Conservation (phyloP, 2,329 filamentous ascomycete genomes). For the Sclerotinia subarctica region DNA sequence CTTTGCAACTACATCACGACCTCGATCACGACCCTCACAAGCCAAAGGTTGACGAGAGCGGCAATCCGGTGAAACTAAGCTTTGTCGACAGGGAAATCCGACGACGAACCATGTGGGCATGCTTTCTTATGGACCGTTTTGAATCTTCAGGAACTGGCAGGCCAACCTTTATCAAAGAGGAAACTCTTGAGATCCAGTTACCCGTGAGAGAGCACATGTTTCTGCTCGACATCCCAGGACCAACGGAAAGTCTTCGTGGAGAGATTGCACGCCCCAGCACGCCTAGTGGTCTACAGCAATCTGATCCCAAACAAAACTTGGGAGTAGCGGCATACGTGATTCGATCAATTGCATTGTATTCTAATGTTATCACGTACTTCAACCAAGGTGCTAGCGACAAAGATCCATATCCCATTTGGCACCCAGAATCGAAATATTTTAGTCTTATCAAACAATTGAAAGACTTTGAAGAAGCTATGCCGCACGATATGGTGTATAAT, state of each 20-base stretch:
- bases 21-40: conserved; percentile 75
- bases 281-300: conserved; percentile 60
- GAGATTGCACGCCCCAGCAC: conserved; percentile 60
- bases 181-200: conserved; percentile 82
- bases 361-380: conserved; percentile 81
- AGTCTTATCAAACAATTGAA: conserved; percentile 68
- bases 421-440: conserved; percentile 71
- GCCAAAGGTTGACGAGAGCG: conserved; percentile 42
- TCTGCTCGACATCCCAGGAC: conserved; percentile 83
- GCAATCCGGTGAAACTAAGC: conserved; percentile 63
- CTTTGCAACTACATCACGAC: conserved; percentile 88
- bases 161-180: conserved; percentile 86
- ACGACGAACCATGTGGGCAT: conserved; percentile 95
- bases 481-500: conserved; percentile 69
- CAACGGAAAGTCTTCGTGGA: conserved; percentile 79
- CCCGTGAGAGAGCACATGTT: conserved; percentile 90
- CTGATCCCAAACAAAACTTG: conserved; percentile 78
- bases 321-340: conserved; percentile 91
- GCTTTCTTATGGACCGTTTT: conserved; percentile 95
- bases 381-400: conserved; percentile 84
- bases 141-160: conserved; percentile 93
- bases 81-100: conserved; percentile 93
- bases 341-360: conserved; percentile 82
- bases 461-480: conserved; percentile 66
- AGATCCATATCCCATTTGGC: conserved; percentile 78